Base-by-base conservation (phyloP, 1,284 basidiomycete species). In the Coniophora puteana region DNA sequence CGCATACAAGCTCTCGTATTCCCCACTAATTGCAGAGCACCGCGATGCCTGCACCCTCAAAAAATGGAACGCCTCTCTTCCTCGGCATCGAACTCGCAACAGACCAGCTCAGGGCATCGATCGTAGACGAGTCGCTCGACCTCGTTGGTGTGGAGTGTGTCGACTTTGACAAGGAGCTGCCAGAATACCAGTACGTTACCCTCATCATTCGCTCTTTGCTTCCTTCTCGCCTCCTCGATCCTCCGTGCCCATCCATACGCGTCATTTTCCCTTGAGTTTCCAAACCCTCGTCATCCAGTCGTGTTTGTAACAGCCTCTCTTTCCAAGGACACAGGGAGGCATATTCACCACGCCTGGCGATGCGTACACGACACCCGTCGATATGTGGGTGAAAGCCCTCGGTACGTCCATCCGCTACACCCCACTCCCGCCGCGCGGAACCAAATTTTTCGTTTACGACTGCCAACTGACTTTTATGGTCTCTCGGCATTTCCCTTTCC, bases 341-440 rank as follows among this genome's bases (percentile, higher is more conserved):
- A 86, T 89, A 47, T 88, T 89, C 61, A 89, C 86, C 29, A 86
- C 85, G 0, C 83, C 83, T 3, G 86, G 86, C 24, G 86, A 89
- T 63, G 83, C 84, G 20, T 88, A 85, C 56, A 89, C 85, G 23
- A 86, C 84, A 4, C 87, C 88, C 2, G 75, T 89, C 25, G 86
- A 89, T 53, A 87, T 90, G 83, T 89, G 88, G 83, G 76, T 89
- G 40, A 86, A 86, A 61, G 84, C 74, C 8, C 74, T 91, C 41
- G 86, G 85, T 89, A 57, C 63, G 82, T 68, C 37, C 47, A 44
- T 48, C 47, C 50, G 49, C 58, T n/a, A n/a, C n/a, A n/a, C n/a
- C n/a, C n/a, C n/a, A n/a, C n/a, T n/a, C n/a, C n/a, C n/a, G n/a
- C n/a, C n/a, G n/a, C 45, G 51, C 62, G 61, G 63, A 60, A 60